Conservation (phyloP, 371 early-diverging fungal genomes). For the Haplosporangium sp. region DNA sequence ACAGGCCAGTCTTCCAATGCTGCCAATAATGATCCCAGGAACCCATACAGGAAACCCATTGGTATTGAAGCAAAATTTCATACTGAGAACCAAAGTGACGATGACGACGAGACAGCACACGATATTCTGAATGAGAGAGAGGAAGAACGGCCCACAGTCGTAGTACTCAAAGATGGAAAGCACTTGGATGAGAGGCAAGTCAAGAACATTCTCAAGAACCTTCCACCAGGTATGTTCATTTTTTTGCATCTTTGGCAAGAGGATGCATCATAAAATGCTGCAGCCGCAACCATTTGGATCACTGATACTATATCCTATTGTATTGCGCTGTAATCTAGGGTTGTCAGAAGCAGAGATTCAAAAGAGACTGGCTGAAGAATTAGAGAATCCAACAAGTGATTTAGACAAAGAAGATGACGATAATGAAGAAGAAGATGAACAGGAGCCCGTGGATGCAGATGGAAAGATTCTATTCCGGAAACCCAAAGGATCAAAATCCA, state of each 20-base stretch:
- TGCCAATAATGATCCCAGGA: conserved; percentile 39
- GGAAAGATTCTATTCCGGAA: conserved; percentile 48
- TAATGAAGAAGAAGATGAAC: conserved; percentile 32
- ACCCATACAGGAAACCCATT: conserved; percentile 49
- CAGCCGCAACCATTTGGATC: too few species aligned
- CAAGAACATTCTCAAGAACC: conserved; percentile 41
- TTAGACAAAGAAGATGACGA: conserved; percentile 14
- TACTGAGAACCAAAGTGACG: conserved; percentile 25
- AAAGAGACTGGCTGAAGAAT: conserved; percentile 27
- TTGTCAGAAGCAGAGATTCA: conserved; percentile 50
- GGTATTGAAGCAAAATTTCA: conserved; percentile 54
- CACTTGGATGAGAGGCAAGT: conserved; percentile 54
- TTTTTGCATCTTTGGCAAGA: background rate
- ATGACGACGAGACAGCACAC: conserved; percentile 49
- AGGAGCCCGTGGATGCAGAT: conserved; percentile 34
- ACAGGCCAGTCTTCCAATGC: conserved; percentile 38
- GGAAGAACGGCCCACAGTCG: conserved; percentile 50
- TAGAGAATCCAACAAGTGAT: conserved; percentile 2
- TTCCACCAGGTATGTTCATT: conserved; percentile 35
- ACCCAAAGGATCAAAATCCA: conserved; percentile 33
- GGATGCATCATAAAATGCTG: too few species aligned
- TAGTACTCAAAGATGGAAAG: conserved; percentile 47
- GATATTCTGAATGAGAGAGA: conserved; percentile 48
- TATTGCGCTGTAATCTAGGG: conserved; percentile 9
- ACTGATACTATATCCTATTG: too few species aligned